Conservation (phyloP, 129 eudicot species). For the Apium graveolens region DNA sequence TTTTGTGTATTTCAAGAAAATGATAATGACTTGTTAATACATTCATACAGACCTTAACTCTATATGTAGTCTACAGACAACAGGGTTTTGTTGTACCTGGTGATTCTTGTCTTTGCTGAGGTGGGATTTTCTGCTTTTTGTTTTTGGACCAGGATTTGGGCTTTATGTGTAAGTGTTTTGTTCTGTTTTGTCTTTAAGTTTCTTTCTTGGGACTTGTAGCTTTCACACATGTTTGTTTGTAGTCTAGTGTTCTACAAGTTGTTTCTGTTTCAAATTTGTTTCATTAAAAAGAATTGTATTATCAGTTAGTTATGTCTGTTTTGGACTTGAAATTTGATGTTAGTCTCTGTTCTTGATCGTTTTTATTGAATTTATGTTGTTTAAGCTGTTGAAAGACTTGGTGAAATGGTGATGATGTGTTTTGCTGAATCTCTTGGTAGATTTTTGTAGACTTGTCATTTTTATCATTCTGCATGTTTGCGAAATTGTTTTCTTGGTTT, state of each 20-base stretch:
- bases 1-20: no score
- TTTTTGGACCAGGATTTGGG: neutral
- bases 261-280: neutral
- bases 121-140: neutral
- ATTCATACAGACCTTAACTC: neutral
- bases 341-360: neutral
- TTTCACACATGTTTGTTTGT: neutral
- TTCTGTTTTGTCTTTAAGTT: neutral
- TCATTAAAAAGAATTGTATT: neutral
- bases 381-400: neutral
- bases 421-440: neutral
- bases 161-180: slow-evolving; percentile 20
- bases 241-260: slow-evolving; percentile 12
- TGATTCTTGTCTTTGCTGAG: slow-evolving; percentile 1
- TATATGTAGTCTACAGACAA: neutral
- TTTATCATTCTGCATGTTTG: neutral
- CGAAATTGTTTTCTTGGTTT: neutral
- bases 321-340: neutral
- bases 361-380: neutral
- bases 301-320: neutral
- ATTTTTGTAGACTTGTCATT: neutral
- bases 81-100: slow-evolving; percentile 1
- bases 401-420: neutral
- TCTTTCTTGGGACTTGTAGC: neutral
- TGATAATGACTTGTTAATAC: neutral